Conservation (phyloP, 441 rosid species). For the Eutrema salsugineum region DNA sequence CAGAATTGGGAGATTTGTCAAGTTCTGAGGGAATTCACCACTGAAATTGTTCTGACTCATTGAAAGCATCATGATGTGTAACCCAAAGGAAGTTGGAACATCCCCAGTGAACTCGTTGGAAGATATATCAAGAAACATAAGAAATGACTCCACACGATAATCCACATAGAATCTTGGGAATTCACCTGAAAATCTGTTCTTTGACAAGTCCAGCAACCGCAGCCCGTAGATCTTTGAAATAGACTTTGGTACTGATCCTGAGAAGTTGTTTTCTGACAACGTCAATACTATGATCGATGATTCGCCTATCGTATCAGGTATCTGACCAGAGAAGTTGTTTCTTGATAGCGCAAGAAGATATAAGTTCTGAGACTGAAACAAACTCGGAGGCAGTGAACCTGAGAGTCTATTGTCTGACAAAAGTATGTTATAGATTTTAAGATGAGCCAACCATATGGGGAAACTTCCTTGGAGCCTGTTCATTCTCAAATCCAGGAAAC, state of each 20-base stretch:
- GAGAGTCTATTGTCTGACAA: constrained; percentile 33
- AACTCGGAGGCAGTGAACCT: constrained; percentile 34
- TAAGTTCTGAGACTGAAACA: constrained; percentile 28
- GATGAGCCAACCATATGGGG: constrained; percentile 30
- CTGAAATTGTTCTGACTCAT: constrained; percentile 30
- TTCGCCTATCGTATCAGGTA: constrained; percentile 31
- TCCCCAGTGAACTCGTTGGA: constrained; percentile 37
- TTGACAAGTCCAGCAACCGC: constrained; percentile 20
- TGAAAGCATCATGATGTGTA: neutral
- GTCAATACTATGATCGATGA: neutral
- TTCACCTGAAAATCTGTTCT: constrained; percentile 37
- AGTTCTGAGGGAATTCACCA: constrained; percentile 27
- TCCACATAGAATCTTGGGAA: constrained; percentile 39
- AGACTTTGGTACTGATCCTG: constrained; percentile 35
- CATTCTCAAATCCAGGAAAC: constrained; percentile 32
- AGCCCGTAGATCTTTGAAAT: constrained; percentile 19
- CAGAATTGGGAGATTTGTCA: constrained; percentile 13
- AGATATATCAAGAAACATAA: constrained; percentile 30
- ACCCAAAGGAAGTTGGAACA: constrained; percentile 28
- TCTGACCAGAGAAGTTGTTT: constrained; percentile 30
- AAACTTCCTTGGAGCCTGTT: constrained; percentile 35
- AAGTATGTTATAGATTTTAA: neutral
- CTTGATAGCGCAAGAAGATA: constrained; percentile 5
- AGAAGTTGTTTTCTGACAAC: constrained; percentile 37
- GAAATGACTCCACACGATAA: too few relatives aligned